Evolutionary conservation across 768 basidiomycete species (phyloP).

Genomic region (Suillus sp.): DNA sequence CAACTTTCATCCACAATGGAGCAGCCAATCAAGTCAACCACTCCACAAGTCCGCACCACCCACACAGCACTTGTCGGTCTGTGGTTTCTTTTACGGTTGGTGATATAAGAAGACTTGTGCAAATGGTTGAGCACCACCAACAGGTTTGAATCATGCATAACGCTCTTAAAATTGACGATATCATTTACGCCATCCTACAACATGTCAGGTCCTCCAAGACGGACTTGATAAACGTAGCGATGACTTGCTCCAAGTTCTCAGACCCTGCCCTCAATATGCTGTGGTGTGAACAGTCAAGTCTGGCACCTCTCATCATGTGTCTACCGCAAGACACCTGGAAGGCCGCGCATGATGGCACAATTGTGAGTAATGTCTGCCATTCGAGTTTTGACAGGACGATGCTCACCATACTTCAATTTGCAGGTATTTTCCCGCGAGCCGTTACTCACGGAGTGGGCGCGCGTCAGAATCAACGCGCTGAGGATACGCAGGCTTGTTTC

Average conservation of each 20-base stretch:
- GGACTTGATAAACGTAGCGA: not conserved
- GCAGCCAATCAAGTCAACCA: not conserved
- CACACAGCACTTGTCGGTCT: not conserved
- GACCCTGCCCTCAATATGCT: not conserved
- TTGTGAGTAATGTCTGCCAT: not conserved
- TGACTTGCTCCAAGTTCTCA: not conserved
- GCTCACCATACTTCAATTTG: not conserved
- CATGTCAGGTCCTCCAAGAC: not conserved
- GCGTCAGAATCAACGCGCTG: not conserved
- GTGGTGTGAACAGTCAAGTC: not conserved
- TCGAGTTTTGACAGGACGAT: not conserved
- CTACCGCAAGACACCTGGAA: constrained; percentile 1
- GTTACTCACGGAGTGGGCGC: not conserved
- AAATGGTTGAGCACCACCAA: not conserved
- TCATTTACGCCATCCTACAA: not conserved
- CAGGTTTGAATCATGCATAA: not conserved
- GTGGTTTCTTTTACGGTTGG: not conserved
- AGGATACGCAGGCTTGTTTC: not conserved
- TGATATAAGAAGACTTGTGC: not conserved
- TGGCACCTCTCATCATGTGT: not conserved
- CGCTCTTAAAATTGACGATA: not conserved
- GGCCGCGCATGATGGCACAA: too few relatives aligned
- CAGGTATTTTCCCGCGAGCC: not conserved
- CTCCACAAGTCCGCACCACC: not conserved
- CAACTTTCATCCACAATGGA: not conserved